Base-by-base conservation (phyloP, 768 basidiomycete genomes). In the Lactarius hengduanensis region DNA sequence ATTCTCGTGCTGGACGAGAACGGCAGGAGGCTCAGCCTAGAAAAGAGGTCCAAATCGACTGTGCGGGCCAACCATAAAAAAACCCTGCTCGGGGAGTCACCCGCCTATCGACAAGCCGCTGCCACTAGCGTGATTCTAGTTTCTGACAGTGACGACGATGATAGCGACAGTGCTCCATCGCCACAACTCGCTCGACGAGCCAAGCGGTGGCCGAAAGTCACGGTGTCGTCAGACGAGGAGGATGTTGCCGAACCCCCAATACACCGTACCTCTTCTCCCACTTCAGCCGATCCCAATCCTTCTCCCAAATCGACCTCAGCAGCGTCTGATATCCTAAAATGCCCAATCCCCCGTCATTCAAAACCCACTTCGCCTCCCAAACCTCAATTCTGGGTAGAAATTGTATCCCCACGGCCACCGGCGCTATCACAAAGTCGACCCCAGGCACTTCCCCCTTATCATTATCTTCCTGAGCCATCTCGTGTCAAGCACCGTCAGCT, bases 1-100 rank as follows among this genome's bases (percentile, higher is more conserved):
- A 91, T 92, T 59, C 77, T 86, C 43, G 78, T 89, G 41, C 63
- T 91, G 28, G 90, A 92, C 73, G 80, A 82, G 36, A 72, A 78
- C 36, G 91, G 91, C 15, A 79, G 75, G 59, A 83, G 78, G 40
- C 66, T 92, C 54, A 83, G 80, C 63, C 81, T 84, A 72, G 91
- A 92, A 74, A 78, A 81, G 66, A 79, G 91, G 63, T 85, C 86
- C 4, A 78, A 80, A 56, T 76, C 80, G 20, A 78, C 80, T 59
- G 68, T 81, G 4, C 77, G 77, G 50, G 65, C 75, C 28, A 84
- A 82, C 70, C 41, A 47, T 20, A 28, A 61, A 30, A 43, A 62
- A n/a, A 18, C 57, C 53, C 26, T 62, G 26, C 64, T 50, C 5
- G 2, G 66, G 20, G 65, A 59, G 0, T 57, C 65, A 16, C 38